Evolutionary conservation across 371 early-diverging fungal genomes (phyloP).

Genomic region (Lichtheimia hyalospora): DNA sequence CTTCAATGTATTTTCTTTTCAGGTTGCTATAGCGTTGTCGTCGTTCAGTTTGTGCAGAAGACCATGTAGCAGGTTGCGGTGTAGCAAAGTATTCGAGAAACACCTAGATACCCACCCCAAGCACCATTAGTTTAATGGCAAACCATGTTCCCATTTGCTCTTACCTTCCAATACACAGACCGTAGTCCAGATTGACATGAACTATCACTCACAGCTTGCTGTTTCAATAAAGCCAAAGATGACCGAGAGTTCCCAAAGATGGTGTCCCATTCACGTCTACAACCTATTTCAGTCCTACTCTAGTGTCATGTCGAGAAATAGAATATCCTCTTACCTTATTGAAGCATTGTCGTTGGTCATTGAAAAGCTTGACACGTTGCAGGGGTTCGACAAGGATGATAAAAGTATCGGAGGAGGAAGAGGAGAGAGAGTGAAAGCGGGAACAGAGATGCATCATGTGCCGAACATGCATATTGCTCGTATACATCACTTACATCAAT

Average conservation of each 20-base stretch:
- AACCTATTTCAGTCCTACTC: no score
- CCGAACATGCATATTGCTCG: no score
- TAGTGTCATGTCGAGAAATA: no score
- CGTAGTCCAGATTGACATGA: constrained; percentile 44
- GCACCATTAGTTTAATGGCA: not conserved
- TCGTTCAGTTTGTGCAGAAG: constrained; percentile 55
- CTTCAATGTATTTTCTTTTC: constrained; percentile 66
- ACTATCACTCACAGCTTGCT: constrained; percentile 31
- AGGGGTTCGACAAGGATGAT: no score
- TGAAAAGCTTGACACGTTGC: no score
- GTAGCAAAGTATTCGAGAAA: constrained; percentile 58
- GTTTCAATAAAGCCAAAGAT: constrained; percentile 31
- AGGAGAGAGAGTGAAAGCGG: no score
- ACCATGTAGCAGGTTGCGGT: constrained; percentile 60
- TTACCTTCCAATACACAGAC: constrained; percentile 53
- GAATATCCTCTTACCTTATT: no score
- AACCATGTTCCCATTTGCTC: not conserved
- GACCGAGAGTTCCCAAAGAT: constrained; percentile 26
- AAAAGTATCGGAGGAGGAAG: no score
- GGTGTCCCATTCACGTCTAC: constrained; percentile 26
- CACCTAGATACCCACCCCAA: constrained; percentile 30
- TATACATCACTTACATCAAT: no score
- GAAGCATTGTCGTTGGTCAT: no score
- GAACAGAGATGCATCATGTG: no score
- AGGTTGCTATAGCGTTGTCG: constrained; percentile 71